Evolutionary conservation across 73 alveolate genomes (phyloP).

Genomic region (Paramecium bursaria): DNA sequence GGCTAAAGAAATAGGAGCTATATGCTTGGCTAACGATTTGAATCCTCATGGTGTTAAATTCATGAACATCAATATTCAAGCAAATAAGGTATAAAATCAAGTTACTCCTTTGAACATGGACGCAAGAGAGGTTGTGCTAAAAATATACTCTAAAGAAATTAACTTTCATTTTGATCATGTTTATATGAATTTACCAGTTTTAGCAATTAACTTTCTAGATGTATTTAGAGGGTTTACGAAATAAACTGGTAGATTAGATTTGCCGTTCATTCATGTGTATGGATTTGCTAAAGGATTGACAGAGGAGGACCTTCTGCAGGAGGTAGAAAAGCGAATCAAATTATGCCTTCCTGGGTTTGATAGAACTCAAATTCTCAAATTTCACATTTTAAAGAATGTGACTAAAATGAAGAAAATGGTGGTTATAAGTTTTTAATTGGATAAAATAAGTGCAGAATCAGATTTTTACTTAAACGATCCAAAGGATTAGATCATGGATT

Average conservation of each 20-base stretch:
- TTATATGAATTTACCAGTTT: slow-evolving; percentile 98
- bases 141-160: slow-evolving; percentile 77
- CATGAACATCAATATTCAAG: slow-evolving; percentile 75
- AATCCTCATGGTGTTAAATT: slow-evolving; percentile 94
- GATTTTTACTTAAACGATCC: slow-evolving; percentile 10
- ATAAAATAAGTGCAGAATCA: slow-evolving; percentile 23
- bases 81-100: slow-evolving; percentile 69
- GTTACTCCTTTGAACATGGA: slow-evolving; percentile 93
- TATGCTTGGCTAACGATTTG: slow-evolving; percentile 96
- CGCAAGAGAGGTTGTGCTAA: slow-evolving; percentile 91
- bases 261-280: slow-evolving; percentile 94
- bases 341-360: slow-evolving; percentile 49
- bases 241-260: slow-evolving; percentile 77
- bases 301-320: slow-evolving; percentile 23
- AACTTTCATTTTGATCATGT: slow-evolving; percentile 87
- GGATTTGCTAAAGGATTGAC: slow-evolving; percentile 82
- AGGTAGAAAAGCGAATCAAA: background rate
- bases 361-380: background rate
- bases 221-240: slow-evolving; percentile 87
- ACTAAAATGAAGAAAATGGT: slow-evolving; percentile 53
- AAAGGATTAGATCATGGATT: slow-evolving; percentile 3
- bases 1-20: slow-evolving; percentile 86
- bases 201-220: slow-evolving; percentile 96
- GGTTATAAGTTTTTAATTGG: slow-evolving; percentile 35
- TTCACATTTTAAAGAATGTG: slow-evolving; percentile 60